These are phyloP conservation scores for Wickerhamiella vanderwaltii DNA, from an alignment of 805 yeast genomes.

Conservation along the genomic window DNA sequence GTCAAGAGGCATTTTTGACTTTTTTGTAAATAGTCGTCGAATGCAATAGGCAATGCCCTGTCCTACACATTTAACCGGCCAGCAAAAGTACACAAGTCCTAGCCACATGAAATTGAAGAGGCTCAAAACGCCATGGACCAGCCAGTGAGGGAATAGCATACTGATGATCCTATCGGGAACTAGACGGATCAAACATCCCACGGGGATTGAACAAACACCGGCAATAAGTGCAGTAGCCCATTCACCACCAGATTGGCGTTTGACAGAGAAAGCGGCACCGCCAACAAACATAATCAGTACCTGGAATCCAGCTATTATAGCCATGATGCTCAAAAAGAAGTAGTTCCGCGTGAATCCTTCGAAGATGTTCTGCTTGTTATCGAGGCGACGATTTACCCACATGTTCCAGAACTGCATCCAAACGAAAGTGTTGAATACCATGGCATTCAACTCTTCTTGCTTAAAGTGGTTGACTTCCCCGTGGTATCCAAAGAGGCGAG, in stretches of 20 bases:
- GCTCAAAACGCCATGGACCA: constrained; percentile 30
- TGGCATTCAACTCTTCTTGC: constrained; percentile 52
- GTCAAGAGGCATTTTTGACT: not conserved
- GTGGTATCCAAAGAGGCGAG: constrained; percentile 35
- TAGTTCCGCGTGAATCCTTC: constrained; percentile 70
- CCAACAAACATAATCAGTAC: constrained; percentile 90
- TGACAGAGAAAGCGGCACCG: constrained; percentile 84
- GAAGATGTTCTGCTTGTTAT: constrained; percentile 71
- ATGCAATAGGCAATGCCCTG: not conserved
- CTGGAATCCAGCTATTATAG: constrained; percentile 72
- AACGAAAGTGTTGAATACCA: constrained; percentile 92
- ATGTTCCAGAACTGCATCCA: constrained; percentile 96
- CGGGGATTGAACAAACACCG: constrained; percentile 72
- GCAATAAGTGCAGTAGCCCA: constrained; percentile 83
- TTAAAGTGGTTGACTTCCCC: constrained; percentile 30
- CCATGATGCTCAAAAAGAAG: constrained; percentile 63
- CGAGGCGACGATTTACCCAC: constrained; percentile 80
- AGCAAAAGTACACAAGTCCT: constrained; percentile 22
- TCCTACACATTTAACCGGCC: constrained; percentile 18
- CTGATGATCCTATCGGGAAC: constrained; percentile 72
- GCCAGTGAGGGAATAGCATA: constrained; percentile 49
- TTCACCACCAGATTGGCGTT: constrained; percentile 66
- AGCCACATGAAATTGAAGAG: constrained; percentile 14
- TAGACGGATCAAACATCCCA: constrained; percentile 62
- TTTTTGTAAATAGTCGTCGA: constrained; percentile 10